Evolutionary conservation across 148 eudicot genomes (phyloP).

Genomic region (Rheum nobile): DNA sequence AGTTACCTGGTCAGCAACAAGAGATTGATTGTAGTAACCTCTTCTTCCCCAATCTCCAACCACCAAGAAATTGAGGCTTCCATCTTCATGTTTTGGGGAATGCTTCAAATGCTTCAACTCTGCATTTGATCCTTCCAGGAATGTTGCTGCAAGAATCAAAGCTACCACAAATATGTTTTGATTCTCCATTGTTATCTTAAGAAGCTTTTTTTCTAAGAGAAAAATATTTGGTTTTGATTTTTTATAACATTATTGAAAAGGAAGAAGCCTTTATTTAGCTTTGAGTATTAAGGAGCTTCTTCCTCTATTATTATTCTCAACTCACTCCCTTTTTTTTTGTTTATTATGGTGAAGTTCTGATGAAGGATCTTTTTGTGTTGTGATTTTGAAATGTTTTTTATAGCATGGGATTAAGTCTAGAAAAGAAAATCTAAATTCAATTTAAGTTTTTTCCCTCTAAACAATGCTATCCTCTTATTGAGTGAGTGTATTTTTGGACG

Average conservation of each 20-base stretch:
- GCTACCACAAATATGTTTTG: background rate
- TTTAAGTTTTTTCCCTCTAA: background rate
- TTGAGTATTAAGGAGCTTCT: background rate
- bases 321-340: background rate
- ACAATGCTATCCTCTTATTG: background rate
- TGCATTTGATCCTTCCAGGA: background rate
- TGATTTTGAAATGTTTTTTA: background rate
- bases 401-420: background rate
- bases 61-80: slow-evolving; percentile 32
- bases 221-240: background rate
- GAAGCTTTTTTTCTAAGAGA: background rate
- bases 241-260: background rate
- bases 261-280: background rate
- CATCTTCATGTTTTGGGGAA: background rate
- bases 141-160: background rate
- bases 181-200: background rate
- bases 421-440: background rate
- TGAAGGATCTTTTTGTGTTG: background rate
- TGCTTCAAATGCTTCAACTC: background rate
- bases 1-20: slow-evolving; percentile 53
- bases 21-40: slow-evolving; percentile 57
- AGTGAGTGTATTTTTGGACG: no score
- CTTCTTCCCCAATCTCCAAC: slow-evolving; percentile 85
- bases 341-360: background rate
- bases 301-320: background rate